Evolutionary conservation across 495 filamentous ascomycete genomes (phyloP).

Genomic region (Aspergillus saccharolyticus): DNA sequence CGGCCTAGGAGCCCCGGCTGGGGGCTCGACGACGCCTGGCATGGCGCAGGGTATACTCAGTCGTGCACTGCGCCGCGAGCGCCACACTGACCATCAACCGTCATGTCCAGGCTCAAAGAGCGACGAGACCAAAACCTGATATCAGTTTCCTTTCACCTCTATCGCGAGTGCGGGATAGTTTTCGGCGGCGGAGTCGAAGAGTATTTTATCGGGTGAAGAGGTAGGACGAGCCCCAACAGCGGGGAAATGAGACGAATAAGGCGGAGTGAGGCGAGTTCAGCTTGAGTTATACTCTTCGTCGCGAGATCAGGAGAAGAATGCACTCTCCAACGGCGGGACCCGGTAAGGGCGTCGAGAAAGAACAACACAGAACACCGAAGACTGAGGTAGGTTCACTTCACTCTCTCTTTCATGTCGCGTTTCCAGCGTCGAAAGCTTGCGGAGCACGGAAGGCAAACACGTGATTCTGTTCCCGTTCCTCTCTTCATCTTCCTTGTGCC

Average conservation of each 20-base stretch:
- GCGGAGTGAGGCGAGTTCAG: not conserved
- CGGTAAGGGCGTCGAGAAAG: not conserved
- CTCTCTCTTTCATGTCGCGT: constrained; percentile 17
- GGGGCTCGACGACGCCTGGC: constrained; percentile 44
- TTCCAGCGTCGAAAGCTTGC: constrained; percentile 19
- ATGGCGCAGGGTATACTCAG: constrained; percentile 38
- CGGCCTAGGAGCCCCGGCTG: constrained; percentile 28
- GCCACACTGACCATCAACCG: constrained; percentile 35
- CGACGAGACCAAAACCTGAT: constrained; percentile 5
- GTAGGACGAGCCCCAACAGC: not conserved
- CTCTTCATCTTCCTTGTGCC: constrained; percentile 6
- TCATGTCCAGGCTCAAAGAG: constrained; percentile 35
- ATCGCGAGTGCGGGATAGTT: not conserved
- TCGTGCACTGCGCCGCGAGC: constrained; percentile 39
- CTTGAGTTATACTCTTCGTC: not conserved
- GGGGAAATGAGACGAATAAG: not conserved
- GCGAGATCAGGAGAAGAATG: not conserved
- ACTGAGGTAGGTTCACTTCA: constrained; percentile 6
- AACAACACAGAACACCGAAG: not conserved
- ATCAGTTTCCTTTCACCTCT: not conserved
- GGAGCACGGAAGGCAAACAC: constrained; percentile 23
- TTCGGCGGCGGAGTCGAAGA: not conserved
- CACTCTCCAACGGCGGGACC: not conserved
- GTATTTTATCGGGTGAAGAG: not conserved
- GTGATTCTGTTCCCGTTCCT: constrained; percentile 15